Evolutionary conservation across 2,329 filamentous ascomycete species (phyloP).

Genomic region (Botrytis byssoidea): DNA sequence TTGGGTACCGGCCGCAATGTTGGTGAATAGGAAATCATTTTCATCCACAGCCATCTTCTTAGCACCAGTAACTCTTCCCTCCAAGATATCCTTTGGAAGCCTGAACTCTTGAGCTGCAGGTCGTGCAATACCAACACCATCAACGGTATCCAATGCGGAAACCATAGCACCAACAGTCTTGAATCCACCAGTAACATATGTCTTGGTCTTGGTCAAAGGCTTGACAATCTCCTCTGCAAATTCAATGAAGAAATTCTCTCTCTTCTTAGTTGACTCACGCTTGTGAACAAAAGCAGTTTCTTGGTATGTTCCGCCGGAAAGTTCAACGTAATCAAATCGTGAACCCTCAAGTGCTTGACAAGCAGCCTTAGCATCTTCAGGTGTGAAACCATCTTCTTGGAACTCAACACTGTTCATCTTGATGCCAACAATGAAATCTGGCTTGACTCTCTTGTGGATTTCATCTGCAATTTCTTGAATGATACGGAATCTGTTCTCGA

Average conservation of each 20-base stretch:
- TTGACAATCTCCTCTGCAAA: slow-evolving; percentile 55
- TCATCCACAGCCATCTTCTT: slow-evolving; percentile 50
- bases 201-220: slow-evolving; percentile 46
- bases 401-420: slow-evolving; percentile 62
- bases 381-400: slow-evolving; percentile 53
- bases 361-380: slow-evolving; percentile 58
- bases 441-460: slow-evolving; percentile 46
- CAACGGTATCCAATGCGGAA: slow-evolving; percentile 46
- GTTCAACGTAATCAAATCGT: slow-evolving; percentile 64
- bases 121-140: slow-evolving; percentile 51
- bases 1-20: slow-evolving; percentile 32
- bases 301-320: slow-evolving; percentile 63
- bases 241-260: slow-evolving; percentile 68
- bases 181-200: slow-evolving; percentile 61
- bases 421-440: slow-evolving; percentile 50
- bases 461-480: slow-evolving; percentile 57
- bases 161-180: slow-evolving; percentile 50
- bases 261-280: slow-evolving; percentile 45
- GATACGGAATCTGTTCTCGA: slow-evolving; percentile 44
- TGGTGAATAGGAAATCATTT: slow-evolving; percentile 47
- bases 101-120: slow-evolving; percentile 47
- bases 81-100: slow-evolving; percentile 43
- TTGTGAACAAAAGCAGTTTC: slow-evolving; percentile 43
- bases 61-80: slow-evolving; percentile 47
- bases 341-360: slow-evolving; percentile 50